Conservation (phyloP, 495 filamentous ascomycete genomes). For the Extremus antarcticus region DNA sequence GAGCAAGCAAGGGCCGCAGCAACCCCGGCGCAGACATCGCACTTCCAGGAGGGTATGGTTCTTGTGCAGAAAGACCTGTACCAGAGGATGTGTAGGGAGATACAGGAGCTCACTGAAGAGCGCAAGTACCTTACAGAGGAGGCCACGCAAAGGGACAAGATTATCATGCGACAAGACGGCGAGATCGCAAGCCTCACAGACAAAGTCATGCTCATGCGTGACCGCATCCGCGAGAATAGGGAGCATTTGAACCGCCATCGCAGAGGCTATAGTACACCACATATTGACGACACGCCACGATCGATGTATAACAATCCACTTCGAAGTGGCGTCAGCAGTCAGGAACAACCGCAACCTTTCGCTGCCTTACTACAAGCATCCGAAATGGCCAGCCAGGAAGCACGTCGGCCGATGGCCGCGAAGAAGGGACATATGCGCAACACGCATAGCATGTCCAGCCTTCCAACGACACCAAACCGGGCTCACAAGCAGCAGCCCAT, state of each 20-base stretch:
- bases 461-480: conserved; percentile 62
- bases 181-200: conserved; percentile 54
- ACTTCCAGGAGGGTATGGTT: conserved; percentile 13
- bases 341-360: conserved; percentile 35
- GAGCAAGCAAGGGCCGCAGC: conserved; percentile 39
- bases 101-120: conserved; percentile 12
- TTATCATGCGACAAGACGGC: conserved; percentile 57
- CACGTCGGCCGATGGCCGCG: conserved; percentile 55
- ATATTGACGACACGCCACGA: conserved; percentile 15
- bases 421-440: conserved; percentile 36
- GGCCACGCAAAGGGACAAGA: conserved; percentile 50
- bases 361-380: conserved; percentile 64
- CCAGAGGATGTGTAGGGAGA: conserved; percentile 14
- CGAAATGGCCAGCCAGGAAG: conserved; percentile 63
- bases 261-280: conserved; percentile 18
- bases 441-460: conserved; percentile 64
- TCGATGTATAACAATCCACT: conserved; percentile 23
- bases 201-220: conserved; percentile 63
- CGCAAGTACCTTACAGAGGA: not conserved
- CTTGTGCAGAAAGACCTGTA: conserved; percentile 19
- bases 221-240: conserved; percentile 77
- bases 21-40: conserved; percentile 24
- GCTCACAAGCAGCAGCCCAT: conserved; percentile 23
- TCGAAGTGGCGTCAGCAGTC: conserved; percentile 23
- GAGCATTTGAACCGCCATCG: conserved; percentile 64